Conservation (phyloP, 805 yeast genomes). For the Candida ovalis region DNA sequence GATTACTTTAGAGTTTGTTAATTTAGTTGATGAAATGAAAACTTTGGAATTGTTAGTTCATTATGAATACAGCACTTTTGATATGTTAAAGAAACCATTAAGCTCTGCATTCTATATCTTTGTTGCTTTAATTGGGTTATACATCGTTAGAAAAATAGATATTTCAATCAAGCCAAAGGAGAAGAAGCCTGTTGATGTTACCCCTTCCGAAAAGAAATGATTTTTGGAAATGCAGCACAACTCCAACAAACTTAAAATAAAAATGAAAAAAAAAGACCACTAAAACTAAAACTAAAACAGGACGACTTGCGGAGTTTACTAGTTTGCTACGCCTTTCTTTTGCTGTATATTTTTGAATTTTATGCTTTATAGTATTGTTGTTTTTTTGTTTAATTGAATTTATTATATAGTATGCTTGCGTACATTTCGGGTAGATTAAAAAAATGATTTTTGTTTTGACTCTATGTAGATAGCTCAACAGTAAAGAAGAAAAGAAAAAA, state of each 20-base stretch:
- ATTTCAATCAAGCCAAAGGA: conserved; percentile 25
- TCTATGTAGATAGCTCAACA: too few relatives aligned
- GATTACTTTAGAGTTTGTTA: conserved; percentile 52
- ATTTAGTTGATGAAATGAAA: conserved; percentile 67
- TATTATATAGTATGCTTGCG: too few relatives aligned
- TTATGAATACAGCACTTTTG: conserved; percentile 55
- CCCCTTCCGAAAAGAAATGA: not conserved
- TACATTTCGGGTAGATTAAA: too few relatives aligned
- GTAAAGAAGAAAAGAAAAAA: too few relatives aligned
- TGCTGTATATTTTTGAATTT: too few relatives aligned
- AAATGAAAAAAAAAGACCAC: not conserved
- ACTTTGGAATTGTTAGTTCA: conserved; percentile 52
- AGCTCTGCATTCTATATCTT: conserved; percentile 61
- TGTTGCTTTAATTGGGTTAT: conserved; percentile 53
- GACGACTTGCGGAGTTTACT: too few relatives aligned
- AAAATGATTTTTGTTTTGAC: too few relatives aligned
- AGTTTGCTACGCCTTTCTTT: too few relatives aligned
- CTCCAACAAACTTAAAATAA: not conserved
- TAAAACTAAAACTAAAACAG: too few relatives aligned
- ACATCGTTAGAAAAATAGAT: conserved; percentile 45
- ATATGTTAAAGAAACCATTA: conserved; percentile 61
- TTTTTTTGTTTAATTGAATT: too few relatives aligned
- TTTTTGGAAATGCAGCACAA: not conserved
- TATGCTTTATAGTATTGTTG: too few relatives aligned
- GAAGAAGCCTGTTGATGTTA: not conserved